Percentiles rank a stretch among this genome's conserved stretches.
Conservation (phyloP, 2,329 filamentous ascomycete genomes). For the Fusarium piperis region DNA sequence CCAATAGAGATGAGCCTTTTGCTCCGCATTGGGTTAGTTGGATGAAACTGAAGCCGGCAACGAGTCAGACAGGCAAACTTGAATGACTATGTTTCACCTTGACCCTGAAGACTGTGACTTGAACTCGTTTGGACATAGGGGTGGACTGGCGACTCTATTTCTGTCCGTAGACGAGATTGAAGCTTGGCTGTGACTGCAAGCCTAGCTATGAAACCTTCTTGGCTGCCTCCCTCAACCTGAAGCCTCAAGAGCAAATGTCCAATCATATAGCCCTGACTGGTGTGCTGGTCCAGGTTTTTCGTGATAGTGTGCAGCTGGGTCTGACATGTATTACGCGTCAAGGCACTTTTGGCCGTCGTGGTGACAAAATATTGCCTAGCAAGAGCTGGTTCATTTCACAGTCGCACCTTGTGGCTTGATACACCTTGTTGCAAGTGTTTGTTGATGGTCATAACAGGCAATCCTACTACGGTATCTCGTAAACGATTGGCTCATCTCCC, state of each 20-base stretch:
- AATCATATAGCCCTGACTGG: neutral
- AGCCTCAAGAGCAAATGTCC: neutral
- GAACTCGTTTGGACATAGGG: neutral
- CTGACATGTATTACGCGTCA: neutral
- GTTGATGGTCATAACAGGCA: neutral
- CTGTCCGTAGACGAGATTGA: neutral
- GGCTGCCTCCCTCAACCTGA: neutral
- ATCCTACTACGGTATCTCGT: neutral
- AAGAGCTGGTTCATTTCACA: neutral
- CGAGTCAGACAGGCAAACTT: neutral
- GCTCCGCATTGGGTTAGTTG: neutral
- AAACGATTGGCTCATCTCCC: constrained; percentile 14
- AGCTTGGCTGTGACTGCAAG: neutral
- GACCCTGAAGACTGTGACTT: neutral
- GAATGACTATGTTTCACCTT: neutral
- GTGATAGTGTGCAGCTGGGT: neutral
- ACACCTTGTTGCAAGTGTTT: neutral
- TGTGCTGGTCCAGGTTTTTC: neutral
- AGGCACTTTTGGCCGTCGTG: neutral
- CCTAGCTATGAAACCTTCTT: neutral
- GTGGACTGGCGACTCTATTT: neutral
- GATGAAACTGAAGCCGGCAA: neutral
- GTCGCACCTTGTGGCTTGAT: neutral
- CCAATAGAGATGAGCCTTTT: neutral
- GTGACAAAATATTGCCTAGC: neutral